A percentile compares a stretch with the other conserved stretches of the same genome.
Evolutionary conservation across 495 filamentous ascomycete genomes (phyloP).

Genomic region (Daldinia childiae): DNA sequence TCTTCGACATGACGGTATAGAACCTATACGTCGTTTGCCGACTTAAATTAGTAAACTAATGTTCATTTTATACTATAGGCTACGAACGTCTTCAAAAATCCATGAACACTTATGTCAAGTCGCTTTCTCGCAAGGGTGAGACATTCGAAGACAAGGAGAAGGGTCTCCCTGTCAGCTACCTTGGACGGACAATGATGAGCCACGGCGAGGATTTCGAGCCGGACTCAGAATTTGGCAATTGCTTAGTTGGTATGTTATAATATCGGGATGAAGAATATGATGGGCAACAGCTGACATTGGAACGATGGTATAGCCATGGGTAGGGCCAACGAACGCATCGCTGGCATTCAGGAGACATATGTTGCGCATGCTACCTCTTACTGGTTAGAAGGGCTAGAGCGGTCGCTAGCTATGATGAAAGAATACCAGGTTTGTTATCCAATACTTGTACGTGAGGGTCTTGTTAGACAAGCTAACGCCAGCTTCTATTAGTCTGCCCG

Average conservation of each 20-base stretch:
- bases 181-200: constrained; percentile 87
- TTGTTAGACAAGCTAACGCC: constrained; percentile 27
- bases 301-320: constrained; percentile 68
- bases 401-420: constrained; percentile 94
- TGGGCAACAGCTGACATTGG: constrained; percentile 2
- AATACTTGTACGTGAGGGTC: not conserved
- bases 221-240: constrained; percentile 92
- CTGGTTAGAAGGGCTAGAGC: constrained; percentile 92
- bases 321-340: constrained; percentile 86
- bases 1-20: constrained; percentile 85
- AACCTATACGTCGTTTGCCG: not conserved
- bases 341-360: constrained; percentile 86
- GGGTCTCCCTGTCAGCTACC: constrained; percentile 77
- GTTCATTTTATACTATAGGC: not conserved
- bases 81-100: constrained; percentile 85
- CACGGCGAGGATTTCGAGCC: constrained; percentile 95
- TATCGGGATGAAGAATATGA: not conserved
- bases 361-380: constrained; percentile 80
- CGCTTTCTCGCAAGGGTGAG: constrained; percentile 85
- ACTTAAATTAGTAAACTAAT: constrained; percentile 8
- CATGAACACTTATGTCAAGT: constrained; percentile 89
- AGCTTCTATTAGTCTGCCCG: constrained; percentile 68
- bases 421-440: constrained; percentile 78
- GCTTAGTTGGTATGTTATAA: constrained; percentile 72
- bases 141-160: constrained; percentile 84